Evolutionary conservation across 2,329 filamentous ascomycete genomes (phyloP).

Genomic region (Capronia coronata): DNA sequence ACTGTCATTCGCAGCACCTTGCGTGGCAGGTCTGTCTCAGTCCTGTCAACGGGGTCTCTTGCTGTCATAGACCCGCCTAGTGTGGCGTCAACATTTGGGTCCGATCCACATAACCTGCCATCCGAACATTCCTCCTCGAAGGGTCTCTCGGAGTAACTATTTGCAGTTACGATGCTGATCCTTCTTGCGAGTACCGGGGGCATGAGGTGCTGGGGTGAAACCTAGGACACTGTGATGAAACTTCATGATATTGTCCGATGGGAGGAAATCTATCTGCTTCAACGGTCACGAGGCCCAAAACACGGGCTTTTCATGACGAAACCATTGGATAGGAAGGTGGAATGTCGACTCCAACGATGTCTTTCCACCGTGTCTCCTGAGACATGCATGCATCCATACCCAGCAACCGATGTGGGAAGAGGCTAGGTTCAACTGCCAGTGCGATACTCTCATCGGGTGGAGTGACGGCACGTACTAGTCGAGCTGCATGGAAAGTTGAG

Average conservation of each 20-base stretch:
- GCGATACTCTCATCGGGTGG: background rate
- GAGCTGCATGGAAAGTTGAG: background rate
- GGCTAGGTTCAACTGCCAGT: background rate
- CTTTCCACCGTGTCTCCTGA: background rate
- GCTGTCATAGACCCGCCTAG: background rate
- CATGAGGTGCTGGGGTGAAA: background rate
- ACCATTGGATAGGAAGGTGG: background rate
- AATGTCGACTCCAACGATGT: background rate
- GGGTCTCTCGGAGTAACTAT: background rate
- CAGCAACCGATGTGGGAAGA: background rate
- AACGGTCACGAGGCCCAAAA: background rate
- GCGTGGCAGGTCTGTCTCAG: background rate
- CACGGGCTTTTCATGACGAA: background rate
- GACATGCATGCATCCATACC: constrained; percentile 1
- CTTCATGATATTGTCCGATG: background rate
- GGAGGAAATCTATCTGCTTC: background rate
- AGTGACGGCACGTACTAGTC: background rate
- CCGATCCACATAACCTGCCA: background rate
- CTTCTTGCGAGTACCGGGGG: background rate
- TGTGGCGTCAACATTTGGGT: background rate
- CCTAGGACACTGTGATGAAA: background rate
- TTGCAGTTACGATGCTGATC: background rate
- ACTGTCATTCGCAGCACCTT: background rate
- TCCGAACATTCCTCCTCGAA: background rate
- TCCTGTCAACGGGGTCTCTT: background rate